Conservation (phyloP, 805 yeast species). For the Kazachstania martiniae region DNA sequence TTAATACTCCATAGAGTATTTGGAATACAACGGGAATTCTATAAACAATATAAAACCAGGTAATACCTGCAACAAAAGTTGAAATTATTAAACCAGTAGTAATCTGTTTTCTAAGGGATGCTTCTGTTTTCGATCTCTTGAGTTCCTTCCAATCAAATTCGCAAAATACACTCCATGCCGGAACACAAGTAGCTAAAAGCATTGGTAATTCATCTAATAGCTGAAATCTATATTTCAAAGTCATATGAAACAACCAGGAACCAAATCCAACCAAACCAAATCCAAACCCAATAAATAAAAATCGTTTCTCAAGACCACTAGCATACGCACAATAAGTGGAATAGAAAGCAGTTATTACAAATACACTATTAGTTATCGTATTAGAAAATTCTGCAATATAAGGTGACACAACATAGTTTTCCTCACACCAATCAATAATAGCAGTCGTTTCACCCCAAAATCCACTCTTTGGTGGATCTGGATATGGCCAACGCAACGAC, state of each 20-base stretch:
- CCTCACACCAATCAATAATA: slow-evolving; percentile 99
- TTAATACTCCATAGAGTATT: slow-evolving; percentile 68
- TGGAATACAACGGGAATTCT: slow-evolving; percentile 87
- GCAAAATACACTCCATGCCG: slow-evolving; percentile 74
- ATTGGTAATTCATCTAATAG: slow-evolving; percentile 91
- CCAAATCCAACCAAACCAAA: slow-evolving; percentile 88
- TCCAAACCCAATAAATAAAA: slow-evolving; percentile 61
- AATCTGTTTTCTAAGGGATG: slow-evolving; percentile 11
- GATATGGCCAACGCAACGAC: slow-evolving; percentile 34
- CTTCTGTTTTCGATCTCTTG: slow-evolving; percentile 6
- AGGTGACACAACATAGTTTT: slow-evolving; percentile 77
- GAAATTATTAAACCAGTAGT: slow-evolving; percentile 33
- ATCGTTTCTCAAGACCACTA: slow-evolving; percentile 59
- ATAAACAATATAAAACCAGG: slow-evolving; percentile 59
- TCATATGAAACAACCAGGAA: slow-evolving; percentile 94
- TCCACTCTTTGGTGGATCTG: slow-evolving; percentile 44
- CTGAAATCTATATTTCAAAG: slow-evolving; percentile 80
- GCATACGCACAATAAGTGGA: slow-evolving; percentile 50
- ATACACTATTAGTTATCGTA: slow-evolving; percentile 63
- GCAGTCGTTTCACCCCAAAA: slow-evolving; percentile 81
- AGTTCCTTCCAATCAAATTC: slow-evolving; percentile 32
- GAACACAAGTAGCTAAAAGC: slow-evolving; percentile 96
- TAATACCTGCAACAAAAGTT: slow-evolving; percentile 48
- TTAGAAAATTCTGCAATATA: slow-evolving; percentile 88
- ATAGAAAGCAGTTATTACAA: slow-evolving; percentile 46